Evolutionary conservation across 331 rosid species (phyloP).

Genomic region (Malus hybrid): DNA sequence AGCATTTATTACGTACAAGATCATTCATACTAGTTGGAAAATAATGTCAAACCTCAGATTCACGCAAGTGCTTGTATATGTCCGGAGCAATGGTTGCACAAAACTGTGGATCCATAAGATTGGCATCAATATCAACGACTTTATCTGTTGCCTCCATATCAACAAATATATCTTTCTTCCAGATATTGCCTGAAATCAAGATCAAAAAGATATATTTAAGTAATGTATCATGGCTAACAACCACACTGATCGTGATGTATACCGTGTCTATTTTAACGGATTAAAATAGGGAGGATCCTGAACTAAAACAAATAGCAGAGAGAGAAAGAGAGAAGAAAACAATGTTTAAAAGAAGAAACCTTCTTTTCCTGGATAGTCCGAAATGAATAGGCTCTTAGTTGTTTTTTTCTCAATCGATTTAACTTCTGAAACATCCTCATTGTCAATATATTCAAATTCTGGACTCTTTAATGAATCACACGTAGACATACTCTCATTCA

Average conservation of each 20-base stretch:
- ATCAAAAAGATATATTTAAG: background rate
- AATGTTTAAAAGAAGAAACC: slow-evolving; percentile 30
- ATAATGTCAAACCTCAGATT: slow-evolving; percentile 60
- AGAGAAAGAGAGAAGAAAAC: background rate
- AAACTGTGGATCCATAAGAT: slow-evolving; percentile 62
- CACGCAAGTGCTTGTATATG: slow-evolving; percentile 74
- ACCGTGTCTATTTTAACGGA: background rate
- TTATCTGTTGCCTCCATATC: slow-evolving; percentile 40
- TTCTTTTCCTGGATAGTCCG: slow-evolving; percentile 32
- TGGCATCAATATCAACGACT: slow-evolving; percentile 42
- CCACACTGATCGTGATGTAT: background rate
- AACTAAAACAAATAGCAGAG: background rate
- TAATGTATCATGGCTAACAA: background rate
- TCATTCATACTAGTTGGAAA: slow-evolving; percentile 8
- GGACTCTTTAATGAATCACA: slow-evolving; percentile 69
- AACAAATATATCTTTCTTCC: slow-evolving; percentile 48
- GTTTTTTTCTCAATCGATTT: slow-evolving; percentile 58
- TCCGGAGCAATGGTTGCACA: slow-evolving; percentile 83
- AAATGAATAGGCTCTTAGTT: slow-evolving; percentile 35
- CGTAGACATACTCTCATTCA: slow-evolving; percentile 68
- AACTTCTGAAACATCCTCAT: slow-evolving; percentile 36
- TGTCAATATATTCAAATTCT: slow-evolving; percentile 59
- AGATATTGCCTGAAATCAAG: slow-evolving; percentile 41
- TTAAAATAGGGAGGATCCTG: background rate
- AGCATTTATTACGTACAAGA: background rate